Evolutionary conservation across 2,329 filamentous ascomycete species (phyloP), one percentile per base, ranked within the genome.

Genomic region (Aspergillus costaricaensis): DNA sequence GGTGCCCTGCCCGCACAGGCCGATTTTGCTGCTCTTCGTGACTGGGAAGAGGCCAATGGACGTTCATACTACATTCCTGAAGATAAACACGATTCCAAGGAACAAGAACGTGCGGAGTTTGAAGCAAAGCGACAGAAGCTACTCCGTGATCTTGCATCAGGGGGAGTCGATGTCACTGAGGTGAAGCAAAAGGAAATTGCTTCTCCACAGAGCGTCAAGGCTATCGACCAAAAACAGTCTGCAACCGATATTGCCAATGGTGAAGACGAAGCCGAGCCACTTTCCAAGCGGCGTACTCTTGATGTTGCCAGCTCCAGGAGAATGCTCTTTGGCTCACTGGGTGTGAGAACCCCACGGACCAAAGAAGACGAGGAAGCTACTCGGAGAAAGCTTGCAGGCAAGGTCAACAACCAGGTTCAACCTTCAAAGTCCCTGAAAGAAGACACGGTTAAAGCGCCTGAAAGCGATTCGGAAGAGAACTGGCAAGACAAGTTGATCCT

Each of bases 401-500:
- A 83, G 72, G 79, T 82, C 70, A 79, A 64, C 70, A 79, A 64
- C 63, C 77, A 48, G 49, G 64, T 47, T 38, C 73, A 67, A 50
- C 66, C 73, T 23, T 62, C 74, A 19, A 65, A 69, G 25, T 65
- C 70, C 30, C 59, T 71, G 21, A 66, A 69, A 7, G 60, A 66
- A 36, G 69, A 50, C 48, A 36, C 66, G 23, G 68, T 72, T 21
- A 70, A 68, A 2, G 61, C 56, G 9, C 36, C 58, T 57, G 74
- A 78, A 15, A 74, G 79, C 27, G 79, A 84, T 48, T 82, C 86
- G 48, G 77, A 83, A 0, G 83, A 90, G 30, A 82, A 85, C 21
- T 97, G 93, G 93, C 86, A 86, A 66, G 79, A 85, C 4, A 91
- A 87, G 66, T 88, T 97, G 61, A 83, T 80, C 10, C 86, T 96